Evolutionary conservation across 805 yeast genomes (phyloP).

Genomic region (Pichia membranifaciens): DNA sequence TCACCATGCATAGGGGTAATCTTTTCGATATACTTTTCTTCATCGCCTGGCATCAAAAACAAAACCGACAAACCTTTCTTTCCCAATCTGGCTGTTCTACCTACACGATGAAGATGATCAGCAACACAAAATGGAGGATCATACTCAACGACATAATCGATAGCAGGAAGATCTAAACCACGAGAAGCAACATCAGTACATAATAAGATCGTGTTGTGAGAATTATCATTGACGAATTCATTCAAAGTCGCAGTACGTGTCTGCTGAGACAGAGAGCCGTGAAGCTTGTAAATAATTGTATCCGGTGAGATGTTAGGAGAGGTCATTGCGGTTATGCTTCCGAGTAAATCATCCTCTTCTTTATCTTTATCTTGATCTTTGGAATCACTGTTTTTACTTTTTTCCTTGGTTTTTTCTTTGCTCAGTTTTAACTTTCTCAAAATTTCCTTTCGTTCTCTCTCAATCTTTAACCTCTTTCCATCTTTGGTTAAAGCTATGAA

Average conservation of each 20-base stretch:
- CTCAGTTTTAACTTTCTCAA: constrained; percentile 22
- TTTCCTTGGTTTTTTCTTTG: constrained; percentile 5
- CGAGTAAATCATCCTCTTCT: constrained; percentile 7
- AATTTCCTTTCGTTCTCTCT: constrained; percentile 12
- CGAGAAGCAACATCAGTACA: constrained; percentile 98
- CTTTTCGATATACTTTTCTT: constrained; percentile 73
- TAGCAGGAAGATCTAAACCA: constrained; percentile 87
- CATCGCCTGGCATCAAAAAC: constrained; percentile 82
- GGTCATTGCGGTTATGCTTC: constrained; percentile 37
- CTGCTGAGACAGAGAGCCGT: constrained; percentile 87
- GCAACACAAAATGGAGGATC: constrained; percentile 94
- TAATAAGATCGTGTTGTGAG: constrained; percentile 55
- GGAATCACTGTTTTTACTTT: constrained; percentile 5
- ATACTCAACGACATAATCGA: constrained; percentile 80
- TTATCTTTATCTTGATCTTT: constrained; percentile 12
- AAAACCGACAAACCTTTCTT: constrained; percentile 69
- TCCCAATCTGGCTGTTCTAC: constrained; percentile 99
- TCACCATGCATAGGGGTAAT: constrained; percentile 49
- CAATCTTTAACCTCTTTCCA: constrained; percentile 35
- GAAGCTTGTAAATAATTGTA: constrained; percentile 59
- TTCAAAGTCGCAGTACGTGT: constrained; percentile 71
- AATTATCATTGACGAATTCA: constrained; percentile 45
- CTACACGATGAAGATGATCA: constrained; percentile 94
- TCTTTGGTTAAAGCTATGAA: constrained; percentile 64
- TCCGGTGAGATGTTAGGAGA: constrained; percentile 47